phyloP scores from a whole-genome alignment of 306 rosid genomes.

The Vicia faba region DNA sequence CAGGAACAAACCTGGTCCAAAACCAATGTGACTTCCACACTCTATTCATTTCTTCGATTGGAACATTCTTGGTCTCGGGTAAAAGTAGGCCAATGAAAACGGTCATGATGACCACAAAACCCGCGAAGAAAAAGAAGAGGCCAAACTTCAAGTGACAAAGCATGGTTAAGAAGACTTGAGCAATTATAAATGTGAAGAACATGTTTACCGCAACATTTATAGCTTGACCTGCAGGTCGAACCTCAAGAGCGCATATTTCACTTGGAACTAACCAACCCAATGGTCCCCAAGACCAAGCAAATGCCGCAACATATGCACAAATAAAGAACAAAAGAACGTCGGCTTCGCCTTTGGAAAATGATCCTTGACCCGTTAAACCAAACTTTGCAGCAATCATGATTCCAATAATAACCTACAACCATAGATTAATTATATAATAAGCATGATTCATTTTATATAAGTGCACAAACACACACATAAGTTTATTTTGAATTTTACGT shows the following conservation, averaged over 20 bases:
- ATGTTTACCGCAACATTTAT: constrained; percentile 61
- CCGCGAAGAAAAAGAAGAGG: constrained; percentile 56
- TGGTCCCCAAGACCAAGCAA: constrained; percentile 82
- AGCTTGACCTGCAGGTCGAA: constrained; percentile 63
- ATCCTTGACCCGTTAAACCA: constrained; percentile 53
- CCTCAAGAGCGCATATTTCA: constrained; percentile 58
- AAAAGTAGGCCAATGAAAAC: constrained; percentile 40
- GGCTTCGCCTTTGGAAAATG: constrained; percentile 32
- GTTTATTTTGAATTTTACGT: neutral
- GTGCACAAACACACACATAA: neutral
- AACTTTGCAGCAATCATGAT: constrained; percentile 37
- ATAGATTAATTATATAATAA: neutral
- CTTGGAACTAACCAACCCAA: constrained; percentile 68
- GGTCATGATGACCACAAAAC: constrained; percentile 50
- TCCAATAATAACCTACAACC: constrained; percentile 39
- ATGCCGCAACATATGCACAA: constrained; percentile 64
- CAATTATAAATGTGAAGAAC: constrained; percentile 50
- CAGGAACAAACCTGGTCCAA: constrained; percentile 43
- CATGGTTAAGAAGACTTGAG: constrained; percentile 55
- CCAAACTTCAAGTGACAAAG: constrained; percentile 65
- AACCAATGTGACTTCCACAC: constrained; percentile 31
- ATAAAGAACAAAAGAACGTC: constrained; percentile 46
- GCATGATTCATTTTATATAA: neutral
- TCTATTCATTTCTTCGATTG: constrained; percentile 55
- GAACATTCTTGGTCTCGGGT: constrained; percentile 62